Base-by-base conservation (phyloP, 208 protist species). In the Crithidia sp. region DNA sequence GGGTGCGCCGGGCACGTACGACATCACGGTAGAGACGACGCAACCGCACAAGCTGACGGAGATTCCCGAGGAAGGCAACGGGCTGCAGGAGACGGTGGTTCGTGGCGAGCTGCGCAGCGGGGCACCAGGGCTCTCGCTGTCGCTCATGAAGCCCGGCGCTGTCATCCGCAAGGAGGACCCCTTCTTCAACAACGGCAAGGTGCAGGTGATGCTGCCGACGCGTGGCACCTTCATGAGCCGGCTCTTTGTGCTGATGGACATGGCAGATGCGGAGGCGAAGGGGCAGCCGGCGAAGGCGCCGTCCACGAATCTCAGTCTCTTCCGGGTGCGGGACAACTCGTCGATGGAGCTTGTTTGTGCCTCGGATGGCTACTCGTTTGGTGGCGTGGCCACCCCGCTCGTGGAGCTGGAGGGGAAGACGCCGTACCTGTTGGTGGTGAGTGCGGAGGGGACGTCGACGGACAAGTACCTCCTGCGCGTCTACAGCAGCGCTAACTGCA, bases 401-500 rank as follows among this genome's bases (percentile, higher is more conserved):
- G 66, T 90, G 7, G 76, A 85, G 67, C 52, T 91, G 6, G 82
- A 85, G 28, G 78, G 79, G 9, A 69, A 86, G 53, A 82, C 72
- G 41, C 71, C 58, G 61, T 92, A 92, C 62, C 61, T 89, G 39
- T 56, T 92, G 14, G 84, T 95, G n/a, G 81, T 92, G 7, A 91
- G 87, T 36, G 77, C 87, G 4, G 58, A 71, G 45, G 67, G 67
- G 9, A 50, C 83, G 3, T 71, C 68, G 37, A 67, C 67, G n/a
- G 77, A 70, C 66, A 92, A 91, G 79, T 95, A 91, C 50, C 54
- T 88, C 0, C 58, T 95, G 57, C 86, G 86, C n/a, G 45, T 94
- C 17, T 91, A 87, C 74, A 91, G 81, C 49, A 87, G 67, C 62
- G 71, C 41, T 41, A 64, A 7, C 6, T 70, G 86, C 44, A 87